Base-by-base conservation (phyloP, 352 stramenopile species). In the Blastocystis sp. region DNA sequence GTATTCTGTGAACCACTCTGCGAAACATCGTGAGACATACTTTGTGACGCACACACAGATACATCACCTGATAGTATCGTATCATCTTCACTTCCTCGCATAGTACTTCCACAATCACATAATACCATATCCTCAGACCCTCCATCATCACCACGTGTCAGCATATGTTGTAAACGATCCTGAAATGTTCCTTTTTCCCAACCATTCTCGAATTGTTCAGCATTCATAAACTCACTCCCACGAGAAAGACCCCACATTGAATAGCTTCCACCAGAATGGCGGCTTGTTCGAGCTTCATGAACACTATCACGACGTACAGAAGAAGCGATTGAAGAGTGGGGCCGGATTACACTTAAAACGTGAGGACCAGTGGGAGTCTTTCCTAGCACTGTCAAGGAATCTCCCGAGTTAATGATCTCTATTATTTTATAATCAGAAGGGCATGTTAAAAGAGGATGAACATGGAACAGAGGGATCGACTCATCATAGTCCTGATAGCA, bases 131-230 rank as follows among this genome's bases (percentile, higher is more conserved):
- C 50, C 20, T 59, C 50, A n/a, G 50, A 59, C 0, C 50, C 50
- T n/a, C 11, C 50, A n/a, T 59, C 50, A n/a, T 59, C 50, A n/a
- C 20, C 50, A 59, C 11, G 11, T n/a, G 13, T 59, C 50, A 59
- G 3, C 13, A 59, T n/a, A n/a, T n/a, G 50, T n/a, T 59, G 50
- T 2, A 59, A 59, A 1, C 20, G 50, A 59, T 59, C 50, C 50
- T 59, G 50, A 13, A 59, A n/a, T n/a, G 50, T 3, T 13, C 29
- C 29, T 7, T 53, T 66, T 11, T 84, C 73, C 73, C 73, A 84
- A 26, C 73, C 73, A 23, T 29, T 84, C 73, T 84, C 73, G 26
- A 84, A 84, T 34, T 84, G 73, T 34, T 84, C 73, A 1, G 73
- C 73, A 43, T 47, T 84, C 47, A 84, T 59, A n/a, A 59, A 59